Conservation (phyloP, 257 asterid genomes). For the Capsicum chinense region DNA sequence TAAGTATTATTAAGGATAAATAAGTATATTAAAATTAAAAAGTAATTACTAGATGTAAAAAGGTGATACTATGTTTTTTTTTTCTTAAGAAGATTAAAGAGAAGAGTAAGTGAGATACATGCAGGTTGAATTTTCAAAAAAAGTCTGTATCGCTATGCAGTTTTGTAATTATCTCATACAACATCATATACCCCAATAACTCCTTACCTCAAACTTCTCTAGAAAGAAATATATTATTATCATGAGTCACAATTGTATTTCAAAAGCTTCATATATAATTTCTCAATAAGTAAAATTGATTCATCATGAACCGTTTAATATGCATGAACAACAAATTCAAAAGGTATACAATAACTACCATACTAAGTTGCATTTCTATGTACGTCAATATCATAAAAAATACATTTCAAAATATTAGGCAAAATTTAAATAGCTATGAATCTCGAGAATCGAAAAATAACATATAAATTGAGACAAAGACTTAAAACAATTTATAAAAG, state of each 20-base stretch:
- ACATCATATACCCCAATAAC: background rate
- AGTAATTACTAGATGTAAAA: background rate
- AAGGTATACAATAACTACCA: background rate
- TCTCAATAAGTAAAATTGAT: background rate
- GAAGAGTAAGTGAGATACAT: background rate
- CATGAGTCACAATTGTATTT: background rate
- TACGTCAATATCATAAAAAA: too few relatives aligned
- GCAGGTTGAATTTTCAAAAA: background rate
- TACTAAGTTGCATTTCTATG: background rate
- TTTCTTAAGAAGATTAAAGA: background rate
- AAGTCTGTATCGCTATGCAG: background rate
- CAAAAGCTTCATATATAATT: background rate
- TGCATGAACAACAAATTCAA: background rate
- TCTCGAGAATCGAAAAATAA: too few relatives aligned
- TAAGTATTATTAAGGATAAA: background rate
- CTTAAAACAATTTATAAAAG: too few relatives aligned
- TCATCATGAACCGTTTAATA: background rate
- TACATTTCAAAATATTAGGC: too few relatives aligned
- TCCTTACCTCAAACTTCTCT: background rate
- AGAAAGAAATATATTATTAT: background rate
- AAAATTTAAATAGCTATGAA: too few relatives aligned
- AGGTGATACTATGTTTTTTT: background rate
- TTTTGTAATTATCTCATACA: background rate
- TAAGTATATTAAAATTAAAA: background rate
- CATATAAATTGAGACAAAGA: too few relatives aligned